Percentiles rank a stretch among this genome's conserved stretches.
phyloP scores from a whole-genome alignment of 2,329 filamentous ascomycete genomes.

The Aotearoamyces nothofagi region DNA sequence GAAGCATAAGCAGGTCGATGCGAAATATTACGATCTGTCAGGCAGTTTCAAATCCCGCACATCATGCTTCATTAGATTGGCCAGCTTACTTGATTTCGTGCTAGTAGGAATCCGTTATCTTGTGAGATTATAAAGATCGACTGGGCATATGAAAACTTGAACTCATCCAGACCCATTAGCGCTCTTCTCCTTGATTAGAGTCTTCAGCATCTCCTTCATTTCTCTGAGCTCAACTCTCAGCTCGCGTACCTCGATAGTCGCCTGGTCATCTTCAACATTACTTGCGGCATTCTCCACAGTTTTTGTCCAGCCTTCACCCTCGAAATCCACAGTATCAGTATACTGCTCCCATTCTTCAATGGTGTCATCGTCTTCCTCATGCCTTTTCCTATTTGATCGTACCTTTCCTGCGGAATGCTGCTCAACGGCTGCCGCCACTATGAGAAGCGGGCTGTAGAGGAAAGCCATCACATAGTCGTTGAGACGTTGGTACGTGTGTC shows the following conservation, averaged over 20 bases:
- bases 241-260: conserved; percentile 52
- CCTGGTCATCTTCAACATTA: conserved; percentile 66
- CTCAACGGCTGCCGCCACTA: conserved; percentile 64
- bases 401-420: conserved; percentile 50
- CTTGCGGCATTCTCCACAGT: conserved; percentile 61
- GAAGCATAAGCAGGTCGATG: too few relatives aligned
- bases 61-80: too few relatives aligned
- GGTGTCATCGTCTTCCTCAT: conserved; percentile 80
- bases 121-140: too few relatives aligned
- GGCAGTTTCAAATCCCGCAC: too few relatives aligned
- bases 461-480: conserved; percentile 82
- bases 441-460: conserved; percentile 70
- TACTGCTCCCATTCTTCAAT: conserved; percentile 91
- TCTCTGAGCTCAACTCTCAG: conserved; percentile 42
- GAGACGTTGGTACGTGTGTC: conserved; percentile 55
- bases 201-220: conserved; percentile 27
- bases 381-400: conserved; percentile 55
- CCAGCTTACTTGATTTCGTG: too few relatives aligned
- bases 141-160: too few relatives aligned
- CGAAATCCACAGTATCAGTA: conserved; percentile 56
- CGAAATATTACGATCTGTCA: too few relatives aligned
- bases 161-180: too few relatives aligned
- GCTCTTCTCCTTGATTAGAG: too few relatives aligned
- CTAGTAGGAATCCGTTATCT: too few relatives aligned
- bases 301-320: conserved; percentile 74